Evolutionary conservation across 2,329 filamentous ascomycete genomes (phyloP), one percentile per base, ranked within the genome.

Genomic region (Fonsecaea pedrosoi): DNA sequence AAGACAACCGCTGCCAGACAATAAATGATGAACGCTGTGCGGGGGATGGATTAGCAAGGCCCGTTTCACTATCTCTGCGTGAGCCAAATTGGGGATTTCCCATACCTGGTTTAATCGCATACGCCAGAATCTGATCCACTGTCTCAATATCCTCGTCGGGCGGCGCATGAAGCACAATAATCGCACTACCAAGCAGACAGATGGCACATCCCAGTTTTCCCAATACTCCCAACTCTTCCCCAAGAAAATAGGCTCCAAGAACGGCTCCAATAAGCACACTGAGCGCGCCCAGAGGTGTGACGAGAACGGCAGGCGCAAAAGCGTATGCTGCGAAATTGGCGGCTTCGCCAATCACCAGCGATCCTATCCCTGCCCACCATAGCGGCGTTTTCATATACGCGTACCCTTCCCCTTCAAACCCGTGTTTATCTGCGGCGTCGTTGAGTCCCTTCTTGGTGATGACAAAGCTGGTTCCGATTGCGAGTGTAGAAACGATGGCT

Each of bases 361-460:
- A 96, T 72, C 90, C 82, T 73, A 98, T 97, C 72, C 95, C 95
- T 66, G 87, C 92, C 95, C 95, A 99, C 95, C 95, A 99, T 74
- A 94, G 85, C n/a, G 94, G 94, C 78, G 92, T 98, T 78, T 90
- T 92, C 65, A 99, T 81, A 80, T 99, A 99, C 77, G 92, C 90
- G 79, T 92, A 99, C 65, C 95, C 95, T 74, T 98, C 95, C 73
- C 96, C 95, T 78, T 97, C 93, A 77, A 98, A 99, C 56, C 95
- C 96, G 82, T 97, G 94, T 74, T 89, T 87, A 80, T 96, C 90
- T 76, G 92, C 92, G 70, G 93, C 92, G 79, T 97, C 91, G 79
- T 94, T 92, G 73, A 99, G 86, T 72, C 94, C 94, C 90, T 97
- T 98, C 83, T 99, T 99, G 56, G 96, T 99, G 75, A 99, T 97